Percentiles rank a stretch among this genome's conserved stretches.
Conservation (phyloP, 495 filamentous ascomycete genomes). For the Hyaloscypha hepaticicola region DNA sequence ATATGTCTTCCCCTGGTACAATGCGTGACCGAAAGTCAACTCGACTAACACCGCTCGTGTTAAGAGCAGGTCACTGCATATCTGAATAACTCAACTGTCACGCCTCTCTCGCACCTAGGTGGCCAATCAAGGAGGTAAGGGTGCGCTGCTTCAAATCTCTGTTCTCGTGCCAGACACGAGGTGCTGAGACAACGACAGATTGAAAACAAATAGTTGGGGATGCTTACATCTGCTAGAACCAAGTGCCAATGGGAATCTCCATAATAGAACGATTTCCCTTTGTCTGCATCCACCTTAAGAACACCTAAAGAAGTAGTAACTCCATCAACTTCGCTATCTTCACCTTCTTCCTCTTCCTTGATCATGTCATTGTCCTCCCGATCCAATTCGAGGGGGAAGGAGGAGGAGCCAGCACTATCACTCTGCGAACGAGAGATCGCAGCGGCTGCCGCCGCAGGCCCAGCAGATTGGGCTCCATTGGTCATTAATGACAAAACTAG, state of each 20-base stretch:
- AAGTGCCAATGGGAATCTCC: constrained; percentile 90
- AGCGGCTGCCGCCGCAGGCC: constrained; percentile 60
- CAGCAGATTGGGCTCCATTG: constrained; percentile 67
- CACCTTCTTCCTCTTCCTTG: constrained; percentile 53
- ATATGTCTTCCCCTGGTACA: background rate
- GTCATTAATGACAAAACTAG: constrained; percentile 96
- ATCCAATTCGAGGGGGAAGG: constrained; percentile 38
- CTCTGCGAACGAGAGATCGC: constrained; percentile 63
- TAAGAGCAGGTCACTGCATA: background rate
- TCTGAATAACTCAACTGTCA: background rate
- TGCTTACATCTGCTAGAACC: constrained; percentile 73
- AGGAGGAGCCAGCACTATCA: constrained; percentile 30
- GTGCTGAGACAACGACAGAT: background rate
- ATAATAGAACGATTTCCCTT: constrained; percentile 77
- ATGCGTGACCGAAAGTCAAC: background rate
- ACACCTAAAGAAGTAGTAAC: constrained; percentile 82
- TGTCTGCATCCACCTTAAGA: constrained; percentile 81
- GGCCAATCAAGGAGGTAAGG: background rate
- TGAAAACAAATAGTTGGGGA: background rate
- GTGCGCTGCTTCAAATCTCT: background rate
- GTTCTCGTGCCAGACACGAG: background rate
- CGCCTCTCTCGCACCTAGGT: background rate
- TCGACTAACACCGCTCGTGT: background rate
- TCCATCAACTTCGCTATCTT: constrained; percentile 85
- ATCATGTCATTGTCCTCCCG: constrained; percentile 56